Evolutionary conservation across 2,329 filamentous ascomycete species (phyloP), one percentile per base, ranked within the genome.

Genomic region (Bipolaris gigantea): DNA sequence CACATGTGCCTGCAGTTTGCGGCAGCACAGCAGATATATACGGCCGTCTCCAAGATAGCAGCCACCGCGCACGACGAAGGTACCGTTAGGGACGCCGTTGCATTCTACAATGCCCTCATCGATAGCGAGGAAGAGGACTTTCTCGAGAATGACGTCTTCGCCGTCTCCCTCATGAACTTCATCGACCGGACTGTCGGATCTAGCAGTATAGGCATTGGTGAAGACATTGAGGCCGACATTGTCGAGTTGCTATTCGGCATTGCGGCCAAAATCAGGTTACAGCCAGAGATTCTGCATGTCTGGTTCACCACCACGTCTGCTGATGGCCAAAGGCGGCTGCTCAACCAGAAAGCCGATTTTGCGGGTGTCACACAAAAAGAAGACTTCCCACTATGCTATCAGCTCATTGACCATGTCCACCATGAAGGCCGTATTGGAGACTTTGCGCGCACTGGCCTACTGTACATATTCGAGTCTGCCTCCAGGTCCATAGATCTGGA

Each of bases 81-180:
- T 69, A 88, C 97, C 68, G 88, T 97, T 63, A 87, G 88, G 61
- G 89, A 93, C 69, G 89, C 90, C 23, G 89, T 96, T 34, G 80
- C 88, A 36, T 87, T 97, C 70, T 97, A 97, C 75, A 91, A 90
- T 53, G 92, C 91, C 15, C 82, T 99, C 59, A 90, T 97, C 66
- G 94, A 99, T 76, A 94, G 92, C 73, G 94, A 97, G 74, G 92
- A 97, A 76, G 94, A 97, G 71, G 91, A 92, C 33, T 95, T 97
- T 68, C 85, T 97, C 43, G 90, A 95, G 69, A 95, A 89, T 68
- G 84, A 88, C 30, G 82, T 85, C 50, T 99, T 99, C 72, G 91
- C 94, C 2, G 85, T 87, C 53, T 93, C 90, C 66, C 76, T 99
- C 69, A 94, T 96, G 69, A 90, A 91, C 64, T 84, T 99, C 55